Conservation (phyloP, 768 basidiomycete species). For the Mycena capillaripes region DNA sequence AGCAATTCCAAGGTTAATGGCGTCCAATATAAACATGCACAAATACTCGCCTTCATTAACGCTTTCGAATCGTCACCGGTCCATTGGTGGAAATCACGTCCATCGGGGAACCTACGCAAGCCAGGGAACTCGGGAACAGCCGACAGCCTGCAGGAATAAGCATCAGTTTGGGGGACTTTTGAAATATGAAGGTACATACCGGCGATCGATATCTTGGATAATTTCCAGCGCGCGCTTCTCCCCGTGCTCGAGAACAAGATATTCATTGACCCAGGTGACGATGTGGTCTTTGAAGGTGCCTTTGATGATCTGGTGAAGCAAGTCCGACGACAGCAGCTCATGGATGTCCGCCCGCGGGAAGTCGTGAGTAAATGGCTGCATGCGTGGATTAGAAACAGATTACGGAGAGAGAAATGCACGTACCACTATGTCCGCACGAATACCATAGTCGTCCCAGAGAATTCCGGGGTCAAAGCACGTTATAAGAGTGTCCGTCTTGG, state of each 20-base stretch:
- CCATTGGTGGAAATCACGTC: conserved; percentile 46
- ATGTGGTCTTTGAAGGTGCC: too few relatives aligned
- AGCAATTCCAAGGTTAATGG: not conserved
- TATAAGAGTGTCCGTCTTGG: conserved; percentile 21
- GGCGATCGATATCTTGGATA: conserved; percentile 42
- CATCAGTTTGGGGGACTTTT: not conserved
- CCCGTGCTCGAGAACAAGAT: conserved; percentile 31
- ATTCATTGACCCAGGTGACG: conserved; percentile 43
- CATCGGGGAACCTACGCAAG: conserved; percentile 42
- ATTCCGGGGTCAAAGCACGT: conserved; percentile 23
- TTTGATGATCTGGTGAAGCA: too few relatives aligned
- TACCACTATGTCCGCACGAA: conserved; percentile 33
- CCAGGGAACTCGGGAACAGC: conserved; percentile 39
- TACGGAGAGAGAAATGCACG: not conserved
- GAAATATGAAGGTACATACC: conserved; percentile 21
- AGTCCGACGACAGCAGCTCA: conserved; percentile 9
- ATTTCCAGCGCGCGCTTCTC: conserved; percentile 30
- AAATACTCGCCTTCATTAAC: conserved; percentile 46
- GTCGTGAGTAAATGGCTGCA: conserved; percentile 39
- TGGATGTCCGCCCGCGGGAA: conserved; percentile 36
- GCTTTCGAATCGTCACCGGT: conserved; percentile 50
- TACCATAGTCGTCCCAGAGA: conserved; percentile 38
- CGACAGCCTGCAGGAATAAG: conserved; percentile 24
- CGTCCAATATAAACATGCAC: not conserved
- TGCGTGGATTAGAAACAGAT: not conserved